These are phyloP conservation scores for Chytridium lagenaria DNA, from an alignment of 371 early-diverging fungal genomes.

Conservation along the genomic window DNA sequence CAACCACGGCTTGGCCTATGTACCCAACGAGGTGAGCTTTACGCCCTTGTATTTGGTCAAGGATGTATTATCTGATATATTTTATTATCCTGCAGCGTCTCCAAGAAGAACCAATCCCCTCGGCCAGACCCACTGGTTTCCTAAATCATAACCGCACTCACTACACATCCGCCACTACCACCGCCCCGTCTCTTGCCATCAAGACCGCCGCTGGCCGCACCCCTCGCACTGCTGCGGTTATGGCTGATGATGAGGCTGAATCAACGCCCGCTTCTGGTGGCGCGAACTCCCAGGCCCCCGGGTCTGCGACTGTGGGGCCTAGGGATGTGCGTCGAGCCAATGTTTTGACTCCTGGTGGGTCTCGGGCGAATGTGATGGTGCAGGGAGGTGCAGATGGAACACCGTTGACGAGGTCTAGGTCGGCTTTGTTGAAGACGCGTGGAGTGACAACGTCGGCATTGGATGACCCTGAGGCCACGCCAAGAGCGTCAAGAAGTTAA, in stretches of 20 bases:
- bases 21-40: constrained; percentile 33
- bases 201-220: background rate
- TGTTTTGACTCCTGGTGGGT: background rate
- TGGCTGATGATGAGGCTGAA: background rate
- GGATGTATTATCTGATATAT: background rate
- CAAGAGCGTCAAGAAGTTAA: no score
- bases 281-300: background rate
- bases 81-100: background rate
- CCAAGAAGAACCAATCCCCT: background rate
- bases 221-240: background rate
- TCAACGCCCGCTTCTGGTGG: background rate
- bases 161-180: background rate
- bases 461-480: constrained; percentile 2
- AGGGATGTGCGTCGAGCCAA: background rate
- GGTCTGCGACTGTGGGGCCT: background rate
- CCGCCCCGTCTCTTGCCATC: background rate
- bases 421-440: background rate
- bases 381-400: background rate
- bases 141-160: background rate
- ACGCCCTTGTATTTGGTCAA: background rate
- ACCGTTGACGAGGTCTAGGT: constrained; percentile 11
- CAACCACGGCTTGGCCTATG: constrained; percentile 32
- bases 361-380: background rate
- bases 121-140: background rate
- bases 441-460: background rate